Conservation (phyloP, 106 monocot species). For the Dendrobium chrysotoxum region DNA sequence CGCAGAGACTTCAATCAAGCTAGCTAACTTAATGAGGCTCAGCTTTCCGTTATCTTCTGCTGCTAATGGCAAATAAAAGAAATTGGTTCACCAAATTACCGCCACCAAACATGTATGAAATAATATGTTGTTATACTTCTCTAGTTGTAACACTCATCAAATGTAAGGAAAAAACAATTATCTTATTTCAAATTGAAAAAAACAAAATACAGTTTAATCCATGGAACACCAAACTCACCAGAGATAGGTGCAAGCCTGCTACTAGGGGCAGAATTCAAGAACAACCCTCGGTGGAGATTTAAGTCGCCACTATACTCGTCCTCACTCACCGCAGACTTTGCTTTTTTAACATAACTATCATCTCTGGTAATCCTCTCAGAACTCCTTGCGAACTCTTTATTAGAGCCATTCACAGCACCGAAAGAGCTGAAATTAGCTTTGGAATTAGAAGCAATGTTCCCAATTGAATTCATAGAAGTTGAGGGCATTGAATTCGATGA, state of each 20-base stretch:
- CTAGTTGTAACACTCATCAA: background rate
- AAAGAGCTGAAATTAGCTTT: slow-evolving; percentile 3
- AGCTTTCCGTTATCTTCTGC: slow-evolving; percentile 26
- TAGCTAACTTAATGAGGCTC: slow-evolving; percentile 29
- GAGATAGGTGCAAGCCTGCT: slow-evolving; percentile 11
- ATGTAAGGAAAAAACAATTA: background rate
- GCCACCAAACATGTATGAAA: background rate
- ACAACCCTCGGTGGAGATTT: slow-evolving; percentile 5
- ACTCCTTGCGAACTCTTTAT: background rate
- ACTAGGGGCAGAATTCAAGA: slow-evolving; percentile 9
- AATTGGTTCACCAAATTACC: background rate
- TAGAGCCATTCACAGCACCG: background rate
- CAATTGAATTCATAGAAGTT: background rate
- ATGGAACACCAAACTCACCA: slow-evolving; percentile 18
- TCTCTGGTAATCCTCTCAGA: slow-evolving; percentile 12
- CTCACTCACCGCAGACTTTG: slow-evolving; percentile 10
- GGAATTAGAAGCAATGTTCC: background rate
- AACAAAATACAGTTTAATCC: background rate
- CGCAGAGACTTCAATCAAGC: slow-evolving; percentile 29
- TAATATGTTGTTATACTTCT: background rate
- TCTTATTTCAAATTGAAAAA: background rate
- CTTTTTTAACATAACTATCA: slow-evolving; percentile 27
- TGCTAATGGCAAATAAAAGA: background rate
- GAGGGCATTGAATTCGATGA: background rate
- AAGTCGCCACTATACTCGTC: slow-evolving; percentile 13